Base-by-base conservation (phyloP, 179 eudicot genomes). In the Spergularia azorica region DNA sequence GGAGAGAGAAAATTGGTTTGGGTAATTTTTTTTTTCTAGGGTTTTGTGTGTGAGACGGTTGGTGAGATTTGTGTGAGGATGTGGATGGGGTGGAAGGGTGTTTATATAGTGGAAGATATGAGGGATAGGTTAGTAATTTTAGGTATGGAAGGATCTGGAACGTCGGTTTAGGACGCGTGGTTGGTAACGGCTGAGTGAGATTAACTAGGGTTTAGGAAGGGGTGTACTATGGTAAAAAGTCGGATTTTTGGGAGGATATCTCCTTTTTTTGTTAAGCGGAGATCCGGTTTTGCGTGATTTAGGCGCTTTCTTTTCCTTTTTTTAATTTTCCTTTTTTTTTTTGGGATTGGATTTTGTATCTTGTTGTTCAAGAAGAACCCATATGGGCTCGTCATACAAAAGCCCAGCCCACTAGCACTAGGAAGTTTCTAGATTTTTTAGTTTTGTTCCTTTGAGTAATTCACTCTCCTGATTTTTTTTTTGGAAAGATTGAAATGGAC, bases 161-260 rank as follows among this genome's bases (percentile, higher is more conserved):
- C 80, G 81, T 81, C 61, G 77, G 32, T 2, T 0, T 1, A 7
- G 71, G 75, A 77, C 71, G 70, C 78, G 84, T 77, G 84, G 70
- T 0, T 10, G 39, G 70, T 57, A 58, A 9, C 0, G 12, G 38
- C 0, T 17, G 52, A 12, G 18, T 55, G 67, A 36, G n/a, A 20
- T 72, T 72, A 54, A 81, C 80, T 62, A 20, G 26, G 70, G 80
- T 76, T 80, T n/a, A 55, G 32, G 2, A 26, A 26, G 32, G 32
- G n/a, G 38, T 17, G 7, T n/a, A 43, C 66, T 46, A 2, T 58
- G 72, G 79, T 67, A 38, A 4, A n/a, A n/a, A 63, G 43, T 66
- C 13, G 14, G n/a, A 6, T 21, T 1, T 63, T 10, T 3, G 57
- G 62, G 18, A 32, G 77, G 70, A 75, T 75, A 65, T 75, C 52